These are phyloP conservation scores for Dothideomycetes sp. DNA, from an alignment of 2,329 filamentous ascomycete genomes.

Conservation along the genomic window DNA sequence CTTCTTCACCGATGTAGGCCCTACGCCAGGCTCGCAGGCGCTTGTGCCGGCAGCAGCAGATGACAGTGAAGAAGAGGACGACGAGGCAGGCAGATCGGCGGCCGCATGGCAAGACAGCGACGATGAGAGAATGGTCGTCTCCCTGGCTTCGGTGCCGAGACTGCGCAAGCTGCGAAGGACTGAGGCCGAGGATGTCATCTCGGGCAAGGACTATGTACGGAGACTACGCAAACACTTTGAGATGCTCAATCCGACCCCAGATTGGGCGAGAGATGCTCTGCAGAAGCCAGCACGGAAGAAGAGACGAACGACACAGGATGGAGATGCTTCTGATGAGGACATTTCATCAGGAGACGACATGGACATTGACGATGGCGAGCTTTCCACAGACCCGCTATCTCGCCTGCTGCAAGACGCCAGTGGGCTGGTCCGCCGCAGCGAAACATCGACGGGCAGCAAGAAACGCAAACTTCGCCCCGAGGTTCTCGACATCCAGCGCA, in stretches of 20 bases:
- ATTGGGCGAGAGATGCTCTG: slow-evolving; percentile 45
- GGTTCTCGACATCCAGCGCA: slow-evolving; percentile 78
- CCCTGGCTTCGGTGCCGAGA: slow-evolving; percentile 62
- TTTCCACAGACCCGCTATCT: slow-evolving; percentile 68
- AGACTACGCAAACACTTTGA: slow-evolving; percentile 64
- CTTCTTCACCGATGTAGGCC: slow-evolving; percentile 70
- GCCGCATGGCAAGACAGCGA: slow-evolving; percentile 91
- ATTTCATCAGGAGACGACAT: slow-evolving; percentile 47
- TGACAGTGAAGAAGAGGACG: slow-evolving; percentile 29
- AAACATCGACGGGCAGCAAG: slow-evolving; percentile 37
- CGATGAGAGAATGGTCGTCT: slow-evolving; percentile 77
- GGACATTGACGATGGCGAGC: slow-evolving; percentile 30
- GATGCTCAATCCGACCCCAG: slow-evolving; percentile 48
- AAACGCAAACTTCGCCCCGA: slow-evolving; percentile 71
- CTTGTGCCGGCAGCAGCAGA: slow-evolving; percentile 29
- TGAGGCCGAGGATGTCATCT: slow-evolving; percentile 77
- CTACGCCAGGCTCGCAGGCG: slow-evolving; percentile 25
- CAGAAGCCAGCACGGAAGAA: slow-evolving; percentile 33
- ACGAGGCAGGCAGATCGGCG: slow-evolving; percentile 26
- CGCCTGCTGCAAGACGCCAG: slow-evolving; percentile 66
- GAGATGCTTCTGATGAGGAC: slow-evolving; percentile 33
- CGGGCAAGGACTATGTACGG: slow-evolving; percentile 72
- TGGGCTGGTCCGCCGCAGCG: slow-evolving; percentile 46
- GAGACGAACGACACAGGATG: slow-evolving; percentile 29
- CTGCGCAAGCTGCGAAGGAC: slow-evolving; percentile 73